Evolutionary conservation across 2,329 filamentous ascomycete genomes (phyloP).

Genomic region (Stagonosporopsis rhizophila): DNA sequence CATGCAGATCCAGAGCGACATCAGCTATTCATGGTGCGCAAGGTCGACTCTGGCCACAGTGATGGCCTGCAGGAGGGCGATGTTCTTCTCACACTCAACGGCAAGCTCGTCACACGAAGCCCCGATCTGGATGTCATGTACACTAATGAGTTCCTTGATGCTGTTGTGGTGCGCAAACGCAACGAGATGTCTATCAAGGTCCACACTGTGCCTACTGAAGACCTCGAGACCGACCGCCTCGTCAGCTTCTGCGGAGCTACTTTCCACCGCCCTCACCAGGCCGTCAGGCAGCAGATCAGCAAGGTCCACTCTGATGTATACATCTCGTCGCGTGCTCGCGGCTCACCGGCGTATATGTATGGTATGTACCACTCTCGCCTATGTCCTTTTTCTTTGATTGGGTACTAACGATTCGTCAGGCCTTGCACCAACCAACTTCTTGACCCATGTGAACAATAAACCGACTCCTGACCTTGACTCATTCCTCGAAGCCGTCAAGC

Average conservation of each 20-base stretch:
- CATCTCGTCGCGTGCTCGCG: conserved; percentile 74
- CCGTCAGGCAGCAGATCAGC: conserved; percentile 95
- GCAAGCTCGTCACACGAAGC: conserved; percentile 89
- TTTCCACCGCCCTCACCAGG: conserved; percentile 91
- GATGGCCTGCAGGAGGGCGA: conserved; percentile 84
- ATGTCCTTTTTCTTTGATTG: neutral
- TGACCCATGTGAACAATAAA: conserved; percentile 92
- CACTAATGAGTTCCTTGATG: conserved; percentile 80
- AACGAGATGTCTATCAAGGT: conserved; percentile 78
- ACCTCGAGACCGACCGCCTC: conserved; percentile 90
- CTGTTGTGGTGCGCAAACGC: conserved; percentile 84
- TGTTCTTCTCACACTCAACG: conserved; percentile 89
- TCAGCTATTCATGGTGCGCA: conserved; percentile 98
- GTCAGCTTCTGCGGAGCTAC: conserved; percentile 96
- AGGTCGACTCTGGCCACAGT: conserved; percentile 73
- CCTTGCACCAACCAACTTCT: conserved; percentile 94
- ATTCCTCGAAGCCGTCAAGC: conserved; percentile 81
- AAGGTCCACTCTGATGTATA: conserved; percentile 97
- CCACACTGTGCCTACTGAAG: conserved; percentile 84
- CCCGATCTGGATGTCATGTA: conserved; percentile 98
- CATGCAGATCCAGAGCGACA: conserved; percentile 89
- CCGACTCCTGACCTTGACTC: conserved; percentile 80
- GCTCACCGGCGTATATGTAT: conserved; percentile 48
- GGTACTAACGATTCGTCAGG: conserved; percentile 59
- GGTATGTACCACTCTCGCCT: conserved; percentile 41